Base-by-base conservation (phyloP, 2,329 filamentous ascomycete species). In the Cryphonectria nitschkei region DNA sequence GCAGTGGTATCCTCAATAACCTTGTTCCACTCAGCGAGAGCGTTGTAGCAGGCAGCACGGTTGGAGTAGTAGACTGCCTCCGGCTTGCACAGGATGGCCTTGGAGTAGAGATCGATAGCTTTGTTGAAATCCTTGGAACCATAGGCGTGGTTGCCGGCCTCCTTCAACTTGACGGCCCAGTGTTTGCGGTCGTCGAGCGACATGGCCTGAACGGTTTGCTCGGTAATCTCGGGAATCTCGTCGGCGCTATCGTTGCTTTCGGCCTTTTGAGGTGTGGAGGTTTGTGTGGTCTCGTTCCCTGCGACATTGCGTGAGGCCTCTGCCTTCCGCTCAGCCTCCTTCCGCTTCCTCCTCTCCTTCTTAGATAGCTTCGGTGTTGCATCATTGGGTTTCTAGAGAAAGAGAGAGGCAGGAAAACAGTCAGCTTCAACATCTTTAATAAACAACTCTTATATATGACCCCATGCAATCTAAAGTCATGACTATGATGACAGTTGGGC, bases 31-130 rank as follows among this genome's bases (percentile, higher is more conserved):
- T 97, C 88, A 75, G 90, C 90, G 79, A 96, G 90, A 75, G 96
- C 94, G 80, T 97, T 98, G 85, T 94, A 97, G 87, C 96, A 99
- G 68, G 96, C 96, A 70, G 96, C 96, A 77, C 96, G 92, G 87
- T 99, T 99, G 74, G 96, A 98, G 88, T 97, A 99, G 87, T 96
- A 99, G 80, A 99, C 95, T 43, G 96, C 94, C 79, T 99, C 96
- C 70, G 95, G 92, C 84, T 96, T 97, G 91, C 96, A 98, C 67
- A 98, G 85, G 77, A 99, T 97, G 66, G 96, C 96, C 84, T 97
- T 93, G 75, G 93, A 93, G 84, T 99, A 99, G 50, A 99, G 90
- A 5, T 95, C 92, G 79, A 99, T 99, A 75, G 96, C 96, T 77
- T 89, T 90, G 82, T 94, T 92, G 84, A 98, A 98, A 78, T 97